Conservation (phyloP, 129 eudicot species). For the Daucus carota region DH1_v3.0 NC_030384.2:50054501-50055000, state of each 20-base stretch:
- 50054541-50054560: neutral
- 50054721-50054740: conserved; percentile 51
- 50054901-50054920: conserved; percentile 62
- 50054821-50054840: conserved; percentile 71
- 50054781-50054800: neutral
- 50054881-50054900: conserved; percentile 48
- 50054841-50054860: conserved; percentile 71
- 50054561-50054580: neutral
- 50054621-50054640: conserved; percentile 54
- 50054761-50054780: neutral
- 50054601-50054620: conserved; percentile 67
- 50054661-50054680: conserved; percentile 75
- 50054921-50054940: neutral
- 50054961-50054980: neutral
- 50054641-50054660: conserved; percentile 88
- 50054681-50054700: conserved; percentile 40
- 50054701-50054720: conserved; percentile 54
- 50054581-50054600: conserved; percentile 77
- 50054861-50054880: conserved; percentile 49
- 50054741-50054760: neutral
- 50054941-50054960: neutral
- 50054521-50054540: too few relatives aligned
- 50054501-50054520: neutral
- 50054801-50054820: conserved; percentile 43
- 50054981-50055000: neutral